Percentiles rank a stretch among this genome's conserved stretches.
Evolutionary conservation across 305 asterid genomes (phyloP).

Genomic region (Withania somnifera): DNA sequence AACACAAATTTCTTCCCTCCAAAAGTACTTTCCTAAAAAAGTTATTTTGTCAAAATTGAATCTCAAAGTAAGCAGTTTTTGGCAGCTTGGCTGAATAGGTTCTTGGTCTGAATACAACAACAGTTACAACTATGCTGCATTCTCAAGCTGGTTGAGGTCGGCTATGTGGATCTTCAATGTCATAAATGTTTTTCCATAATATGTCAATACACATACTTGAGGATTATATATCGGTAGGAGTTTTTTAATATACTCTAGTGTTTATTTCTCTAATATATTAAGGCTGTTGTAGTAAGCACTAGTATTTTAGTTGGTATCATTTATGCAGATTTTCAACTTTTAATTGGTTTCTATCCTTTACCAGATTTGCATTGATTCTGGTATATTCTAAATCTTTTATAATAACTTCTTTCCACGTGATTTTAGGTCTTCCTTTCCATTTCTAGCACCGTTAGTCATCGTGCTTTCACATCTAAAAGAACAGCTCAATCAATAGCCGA

Average conservation of each 20-base stretch:
- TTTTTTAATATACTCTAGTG: neutral
- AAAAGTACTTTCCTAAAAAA: neutral
- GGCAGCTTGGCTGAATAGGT: neutral
- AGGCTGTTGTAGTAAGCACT: neutral
- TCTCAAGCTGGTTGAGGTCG: neutral
- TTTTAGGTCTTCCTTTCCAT: neutral
- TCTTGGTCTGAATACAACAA: neutral
- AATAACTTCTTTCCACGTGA: neutral
- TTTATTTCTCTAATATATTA: neutral
- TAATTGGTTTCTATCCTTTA: neutral
- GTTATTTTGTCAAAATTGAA: neutral
- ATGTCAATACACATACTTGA: neutral
- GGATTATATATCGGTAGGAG: neutral
- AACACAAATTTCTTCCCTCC: neutral
- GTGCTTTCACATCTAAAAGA: neutral
- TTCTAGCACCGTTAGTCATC: neutral
- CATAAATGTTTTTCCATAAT: neutral
- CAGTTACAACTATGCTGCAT: neutral
- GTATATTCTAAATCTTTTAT: neutral
- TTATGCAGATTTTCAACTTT: neutral
- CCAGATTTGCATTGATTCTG: neutral
- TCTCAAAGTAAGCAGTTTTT: neutral
- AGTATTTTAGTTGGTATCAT: neutral
- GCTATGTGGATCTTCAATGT: neutral
- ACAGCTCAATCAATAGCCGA: too few relatives aligned